Percentiles rank a stretch among this genome's conserved stretches.
These are phyloP conservation scores for Cyclotella cryptica DNA, from an alignment of 108 stramenopile genomes.

Conservation along the genomic window DNA sequence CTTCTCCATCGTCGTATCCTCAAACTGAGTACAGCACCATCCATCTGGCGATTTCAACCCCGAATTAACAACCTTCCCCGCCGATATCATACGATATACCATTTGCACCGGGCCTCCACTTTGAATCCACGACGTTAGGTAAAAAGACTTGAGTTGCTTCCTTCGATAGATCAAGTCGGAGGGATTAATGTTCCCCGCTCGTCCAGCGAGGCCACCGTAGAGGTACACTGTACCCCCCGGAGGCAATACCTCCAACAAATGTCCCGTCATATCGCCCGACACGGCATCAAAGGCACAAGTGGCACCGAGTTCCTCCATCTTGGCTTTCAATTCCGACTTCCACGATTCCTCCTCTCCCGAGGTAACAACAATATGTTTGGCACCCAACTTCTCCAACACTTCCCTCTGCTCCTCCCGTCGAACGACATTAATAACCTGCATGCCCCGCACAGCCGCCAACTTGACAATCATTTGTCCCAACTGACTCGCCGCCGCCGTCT, in stretches of 20 bases:
- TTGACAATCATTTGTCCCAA: slow-evolving; percentile 65
- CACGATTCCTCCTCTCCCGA: slow-evolving; percentile 31
- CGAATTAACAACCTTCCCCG: slow-evolving; percentile 41
- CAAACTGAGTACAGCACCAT: slow-evolving; percentile 54
- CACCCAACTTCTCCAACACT: slow-evolving; percentile 51
- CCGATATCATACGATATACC: slow-evolving; percentile 43
- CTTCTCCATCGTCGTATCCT: slow-evolving; percentile 55
- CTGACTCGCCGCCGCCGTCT: slow-evolving; percentile 66
- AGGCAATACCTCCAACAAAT: slow-evolving; percentile 55
- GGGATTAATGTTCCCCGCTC: slow-evolving; percentile 31
- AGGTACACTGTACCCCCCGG: slow-evolving; percentile 44
- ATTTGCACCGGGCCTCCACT: slow-evolving; percentile 39
- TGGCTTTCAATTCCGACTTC: slow-evolving; percentile 52
- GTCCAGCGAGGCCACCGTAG: slow-evolving; percentile 61
- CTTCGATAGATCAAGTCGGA: slow-evolving; percentile 54
- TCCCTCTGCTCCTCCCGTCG: slow-evolving; percentile 60
- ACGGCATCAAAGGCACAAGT: slow-evolving; percentile 73
- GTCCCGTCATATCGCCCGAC: slow-evolving; percentile 53
- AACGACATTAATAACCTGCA: slow-evolving; percentile 65
- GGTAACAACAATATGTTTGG: slow-evolving; percentile 58
- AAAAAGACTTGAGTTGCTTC: slow-evolving; percentile 57
- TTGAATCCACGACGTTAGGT: slow-evolving; percentile 48
- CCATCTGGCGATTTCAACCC: slow-evolving; percentile 45
- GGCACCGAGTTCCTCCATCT: slow-evolving; percentile 56
- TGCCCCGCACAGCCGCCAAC: slow-evolving; percentile 31